Evolutionary conservation across 257 asterid genomes (phyloP).

Genomic region (Solanum peruvianum): DNA sequence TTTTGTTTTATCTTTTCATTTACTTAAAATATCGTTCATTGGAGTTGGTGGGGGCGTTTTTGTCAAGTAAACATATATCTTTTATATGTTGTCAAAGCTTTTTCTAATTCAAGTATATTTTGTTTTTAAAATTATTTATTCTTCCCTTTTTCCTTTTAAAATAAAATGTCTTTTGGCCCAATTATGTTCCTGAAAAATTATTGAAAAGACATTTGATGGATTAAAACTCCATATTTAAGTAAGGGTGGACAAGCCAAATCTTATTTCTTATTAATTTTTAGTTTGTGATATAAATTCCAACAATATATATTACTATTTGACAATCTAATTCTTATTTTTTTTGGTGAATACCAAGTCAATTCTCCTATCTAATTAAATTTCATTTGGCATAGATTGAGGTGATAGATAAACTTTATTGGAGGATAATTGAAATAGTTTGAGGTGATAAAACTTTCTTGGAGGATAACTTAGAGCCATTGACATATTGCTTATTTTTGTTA

Average conservation of each 20-base stretch:
- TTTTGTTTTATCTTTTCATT: not conserved
- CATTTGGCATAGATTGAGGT: not conserved
- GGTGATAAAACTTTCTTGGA: not conserved
- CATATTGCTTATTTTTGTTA: no score
- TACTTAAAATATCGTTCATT: conserved; percentile 5
- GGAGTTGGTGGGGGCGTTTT: conserved; percentile 49
- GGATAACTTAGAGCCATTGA: not conserved
- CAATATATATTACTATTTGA: not conserved
- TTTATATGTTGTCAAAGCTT: not conserved
- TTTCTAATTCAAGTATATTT: not conserved
- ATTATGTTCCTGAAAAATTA: not conserved
- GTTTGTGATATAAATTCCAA: not conserved
- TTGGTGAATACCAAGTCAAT: not conserved
- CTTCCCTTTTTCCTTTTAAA: not conserved
- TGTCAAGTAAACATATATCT: not conserved
- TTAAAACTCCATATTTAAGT: not conserved
- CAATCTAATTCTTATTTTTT: not conserved
- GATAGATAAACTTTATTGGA: not conserved
- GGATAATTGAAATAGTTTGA: not conserved
- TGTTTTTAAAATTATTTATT: not conserved
- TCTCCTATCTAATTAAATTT: not conserved
- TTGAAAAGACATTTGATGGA: not conserved
- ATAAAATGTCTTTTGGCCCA: not conserved
- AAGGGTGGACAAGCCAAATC: not conserved
- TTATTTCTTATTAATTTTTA: not conserved